A percentile compares a stretch with the other conserved stretches of the same genome.
These are phyloP conservation scores for Conticribra weissflogii DNA, from an alignment of 108 stramenopile genomes.

Conservation along the genomic window DNA sequence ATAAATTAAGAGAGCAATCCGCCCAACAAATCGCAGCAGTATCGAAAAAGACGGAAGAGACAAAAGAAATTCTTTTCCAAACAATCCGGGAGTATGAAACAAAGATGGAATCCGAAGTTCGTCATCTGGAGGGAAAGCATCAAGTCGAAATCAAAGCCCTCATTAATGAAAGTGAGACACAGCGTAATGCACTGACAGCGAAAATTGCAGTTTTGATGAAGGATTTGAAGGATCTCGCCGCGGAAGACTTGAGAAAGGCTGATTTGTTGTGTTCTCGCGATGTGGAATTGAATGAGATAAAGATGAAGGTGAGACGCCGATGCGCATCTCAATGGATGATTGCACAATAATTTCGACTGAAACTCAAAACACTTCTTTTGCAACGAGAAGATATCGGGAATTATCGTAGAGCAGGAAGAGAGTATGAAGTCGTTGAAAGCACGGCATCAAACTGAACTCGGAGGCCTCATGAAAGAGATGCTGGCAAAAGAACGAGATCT, in stretches of 20 bases:
- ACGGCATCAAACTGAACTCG: conserved; percentile 26
- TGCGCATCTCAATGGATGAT: not conserved
- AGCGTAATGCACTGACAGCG: conserved; percentile 8
- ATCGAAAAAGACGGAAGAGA: conserved; percentile 24
- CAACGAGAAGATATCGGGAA: conserved; percentile 7
- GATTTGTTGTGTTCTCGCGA: not conserved
- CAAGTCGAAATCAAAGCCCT: conserved; percentile 17
- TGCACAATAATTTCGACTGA: not conserved
- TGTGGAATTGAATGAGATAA: not conserved
- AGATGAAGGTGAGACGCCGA: not conserved
- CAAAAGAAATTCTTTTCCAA: conserved; percentile 44
- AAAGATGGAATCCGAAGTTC: conserved; percentile 25
- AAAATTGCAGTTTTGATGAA: conserved; percentile 14
- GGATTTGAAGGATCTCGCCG: conserved; percentile 21
- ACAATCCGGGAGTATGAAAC: conserved; percentile 35
- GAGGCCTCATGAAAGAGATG: conserved; percentile 17
- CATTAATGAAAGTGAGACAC: conserved; percentile 5
- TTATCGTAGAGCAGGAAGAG: conserved; percentile 16
- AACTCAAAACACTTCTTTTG: not conserved
- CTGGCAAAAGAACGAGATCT: conserved; percentile 23
- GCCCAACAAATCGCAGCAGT: conserved; percentile 13
- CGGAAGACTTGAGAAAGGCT: conserved; percentile 3
- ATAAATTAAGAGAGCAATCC: conserved; percentile 12
- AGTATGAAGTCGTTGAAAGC: conserved; percentile 16
- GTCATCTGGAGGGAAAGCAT: conserved; percentile 35